phyloP scores from a whole-genome alignment of 164 flowering plant genomes.

The Euptelea pleiosperma region DNA sequence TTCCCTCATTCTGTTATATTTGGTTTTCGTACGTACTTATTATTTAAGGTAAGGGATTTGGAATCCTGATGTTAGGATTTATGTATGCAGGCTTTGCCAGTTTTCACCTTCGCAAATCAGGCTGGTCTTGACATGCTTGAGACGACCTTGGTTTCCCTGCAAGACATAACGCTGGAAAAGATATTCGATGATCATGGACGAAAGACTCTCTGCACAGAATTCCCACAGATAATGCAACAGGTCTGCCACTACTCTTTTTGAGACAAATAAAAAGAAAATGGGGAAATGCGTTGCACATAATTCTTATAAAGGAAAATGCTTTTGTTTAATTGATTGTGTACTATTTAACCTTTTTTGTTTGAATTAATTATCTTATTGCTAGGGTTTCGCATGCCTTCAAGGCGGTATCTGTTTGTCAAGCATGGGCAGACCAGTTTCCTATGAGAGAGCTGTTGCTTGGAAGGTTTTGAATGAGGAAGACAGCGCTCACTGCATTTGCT shows the following conservation, averaged over 20 bases:
- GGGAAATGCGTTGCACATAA: too few species aligned
- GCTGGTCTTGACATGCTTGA: slow-evolving; percentile 99
- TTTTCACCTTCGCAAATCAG: slow-evolving; percentile 93
- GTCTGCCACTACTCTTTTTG: slow-evolving; percentile 28
- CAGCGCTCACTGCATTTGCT: slow-evolving; percentile 81
- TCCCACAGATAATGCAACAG: slow-evolving; percentile 97
- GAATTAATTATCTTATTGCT: neutral
- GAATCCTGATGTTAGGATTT: neutral
- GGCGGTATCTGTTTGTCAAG: slow-evolving; percentile 89
- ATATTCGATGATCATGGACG: slow-evolving; percentile 93
- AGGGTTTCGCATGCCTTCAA: slow-evolving; percentile 90
- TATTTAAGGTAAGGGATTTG: neutral
- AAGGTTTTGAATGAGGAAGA: slow-evolving; percentile 89
- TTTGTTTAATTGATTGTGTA: too few species aligned
- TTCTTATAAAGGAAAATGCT: too few species aligned
- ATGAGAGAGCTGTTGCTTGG: slow-evolving; percentile 96
- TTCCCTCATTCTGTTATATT: too few species aligned
- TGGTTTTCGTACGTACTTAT: neutral
- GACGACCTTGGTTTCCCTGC: slow-evolving; percentile 89
- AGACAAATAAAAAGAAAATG: too few species aligned
- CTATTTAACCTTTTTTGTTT: too few species aligned
- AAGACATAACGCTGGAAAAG: slow-evolving; percentile 89
- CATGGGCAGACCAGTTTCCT: slow-evolving; percentile 97
- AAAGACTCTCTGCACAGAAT: slow-evolving; percentile 76
- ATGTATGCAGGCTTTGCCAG: slow-evolving; percentile 72